Conservation (phyloP, 176 grass and related monocot genomes). For the Carex pumila region DNA sequence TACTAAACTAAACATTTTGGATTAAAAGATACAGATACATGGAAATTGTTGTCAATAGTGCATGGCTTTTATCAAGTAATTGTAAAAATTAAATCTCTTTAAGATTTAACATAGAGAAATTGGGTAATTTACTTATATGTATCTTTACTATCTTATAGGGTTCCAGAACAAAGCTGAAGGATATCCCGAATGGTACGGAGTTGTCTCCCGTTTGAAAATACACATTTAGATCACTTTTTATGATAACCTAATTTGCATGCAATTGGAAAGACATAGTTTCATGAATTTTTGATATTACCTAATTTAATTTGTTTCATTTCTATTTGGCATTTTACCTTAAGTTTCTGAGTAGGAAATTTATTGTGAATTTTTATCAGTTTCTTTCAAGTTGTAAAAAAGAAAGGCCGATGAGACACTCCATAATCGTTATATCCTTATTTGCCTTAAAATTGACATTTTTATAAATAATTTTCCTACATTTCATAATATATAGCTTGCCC, state of each 20-base stretch:
- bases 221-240: background rate
- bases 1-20: background rate
- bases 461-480: too few species aligned
- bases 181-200: constrained; percentile 76
- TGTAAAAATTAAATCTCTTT: background rate
- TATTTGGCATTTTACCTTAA: background rate
- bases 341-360: constrained; percentile 1
- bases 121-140: background rate
- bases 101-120: background rate
- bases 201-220: background rate
- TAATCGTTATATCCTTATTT: background rate
- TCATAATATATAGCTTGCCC: too few species aligned
- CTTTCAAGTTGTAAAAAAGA: constrained; percentile 87
- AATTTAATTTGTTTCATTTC: background rate
- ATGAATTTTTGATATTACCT: background rate
- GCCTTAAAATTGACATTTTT: too few species aligned
- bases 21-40: background rate
- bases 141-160: constrained; percentile 35
- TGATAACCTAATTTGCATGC: background rate
- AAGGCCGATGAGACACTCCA: constrained; percentile 77
- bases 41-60: background rate
- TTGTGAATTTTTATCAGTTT: constrained; percentile 40
- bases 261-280: background rate
- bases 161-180: constrained; percentile 82
- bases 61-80: background rate